Conservation (phyloP, 352 stramenopile genomes). For the Phytophthora crassamura region DNA sequence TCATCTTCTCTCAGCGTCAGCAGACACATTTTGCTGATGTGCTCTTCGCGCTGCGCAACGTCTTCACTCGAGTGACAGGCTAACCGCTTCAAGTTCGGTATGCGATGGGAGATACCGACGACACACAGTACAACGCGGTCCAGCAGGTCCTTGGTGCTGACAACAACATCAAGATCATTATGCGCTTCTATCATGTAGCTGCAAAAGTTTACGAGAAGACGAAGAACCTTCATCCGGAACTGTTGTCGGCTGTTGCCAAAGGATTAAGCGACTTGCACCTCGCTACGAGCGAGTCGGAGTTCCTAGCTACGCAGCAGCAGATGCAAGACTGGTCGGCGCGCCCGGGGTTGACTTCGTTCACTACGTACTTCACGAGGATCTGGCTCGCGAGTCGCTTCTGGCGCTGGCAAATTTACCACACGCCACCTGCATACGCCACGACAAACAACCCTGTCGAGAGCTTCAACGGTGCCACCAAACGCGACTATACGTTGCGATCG, state of each 20-base stretch:
- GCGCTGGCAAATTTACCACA: slow-evolving; percentile 21
- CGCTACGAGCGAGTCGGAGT: not conserved
- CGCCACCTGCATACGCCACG: slow-evolving; percentile 20
- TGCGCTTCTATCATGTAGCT: slow-evolving; percentile 39
- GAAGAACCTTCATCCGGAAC: slow-evolving; percentile 7
- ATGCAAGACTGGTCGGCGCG: not conserved
- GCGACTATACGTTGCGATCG: slow-evolving; percentile 28
- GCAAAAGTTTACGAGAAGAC: slow-evolving; percentile 26
- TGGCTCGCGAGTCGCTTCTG: slow-evolving; percentile 14
- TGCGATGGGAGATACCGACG: not conserved
- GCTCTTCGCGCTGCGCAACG: not conserved
- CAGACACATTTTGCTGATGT: not conserved
- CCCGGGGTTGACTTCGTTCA: not conserved
- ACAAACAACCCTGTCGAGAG: slow-evolving; percentile 39
- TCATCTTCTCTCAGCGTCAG: too few relatives aligned
- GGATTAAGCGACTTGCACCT: slow-evolving; percentile 18
- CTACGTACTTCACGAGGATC: not conserved
- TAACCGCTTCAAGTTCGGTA: not conserved
- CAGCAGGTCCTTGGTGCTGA: not conserved
- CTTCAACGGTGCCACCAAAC: slow-evolving; percentile 35
- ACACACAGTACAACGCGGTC: slow-evolving; percentile 1
- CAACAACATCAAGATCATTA: not conserved
- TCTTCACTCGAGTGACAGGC: not conserved
- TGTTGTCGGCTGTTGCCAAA: slow-evolving; percentile 2
- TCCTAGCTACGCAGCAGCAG: not conserved